These are phyloP conservation scores for Helianthus tuberosus DNA, from an alignment of 129 eudicot genomes.

Conservation along the genomic window DNA sequence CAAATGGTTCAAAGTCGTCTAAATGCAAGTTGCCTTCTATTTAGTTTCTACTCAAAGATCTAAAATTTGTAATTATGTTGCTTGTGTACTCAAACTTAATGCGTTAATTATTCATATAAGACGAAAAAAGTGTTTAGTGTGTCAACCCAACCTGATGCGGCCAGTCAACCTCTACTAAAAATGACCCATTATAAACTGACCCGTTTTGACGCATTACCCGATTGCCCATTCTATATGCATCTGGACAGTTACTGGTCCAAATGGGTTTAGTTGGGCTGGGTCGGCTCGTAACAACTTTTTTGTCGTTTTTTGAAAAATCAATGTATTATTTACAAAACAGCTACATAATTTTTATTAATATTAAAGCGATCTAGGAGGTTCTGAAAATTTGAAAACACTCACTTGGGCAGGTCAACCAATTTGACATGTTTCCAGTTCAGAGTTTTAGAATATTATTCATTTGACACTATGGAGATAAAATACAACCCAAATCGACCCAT, in stretches of 20 bases:
- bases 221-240: background rate
- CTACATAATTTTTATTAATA: too few species aligned
- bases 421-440: too few species aligned
- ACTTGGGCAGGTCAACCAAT: too few species aligned
- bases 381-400: too few species aligned
- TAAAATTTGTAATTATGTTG: background rate
- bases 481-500: too few species aligned
- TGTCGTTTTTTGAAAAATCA: background rate
- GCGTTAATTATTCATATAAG: background rate
- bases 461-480: too few species aligned
- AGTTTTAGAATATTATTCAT: too few species aligned
- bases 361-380: too few species aligned
- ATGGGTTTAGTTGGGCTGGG: background rate
- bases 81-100: background rate
- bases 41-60: background rate
- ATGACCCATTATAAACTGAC: background rate
- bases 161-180: background rate
- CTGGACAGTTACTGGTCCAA: slow-evolving; percentile 4
- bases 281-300: background rate
- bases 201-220: background rate
- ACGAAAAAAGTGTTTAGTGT: background rate
- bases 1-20: background rate
- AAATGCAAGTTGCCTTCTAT: background rate
- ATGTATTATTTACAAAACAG: background rate
- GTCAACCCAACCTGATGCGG: background rate